Percentiles rank a stretch among this genome's conserved stretches.
These are phyloP conservation scores for Nannochloropsis oceanica DNA, from an alignment of 108 stramenopile genomes.

Conservation along the genomic window DNA sequence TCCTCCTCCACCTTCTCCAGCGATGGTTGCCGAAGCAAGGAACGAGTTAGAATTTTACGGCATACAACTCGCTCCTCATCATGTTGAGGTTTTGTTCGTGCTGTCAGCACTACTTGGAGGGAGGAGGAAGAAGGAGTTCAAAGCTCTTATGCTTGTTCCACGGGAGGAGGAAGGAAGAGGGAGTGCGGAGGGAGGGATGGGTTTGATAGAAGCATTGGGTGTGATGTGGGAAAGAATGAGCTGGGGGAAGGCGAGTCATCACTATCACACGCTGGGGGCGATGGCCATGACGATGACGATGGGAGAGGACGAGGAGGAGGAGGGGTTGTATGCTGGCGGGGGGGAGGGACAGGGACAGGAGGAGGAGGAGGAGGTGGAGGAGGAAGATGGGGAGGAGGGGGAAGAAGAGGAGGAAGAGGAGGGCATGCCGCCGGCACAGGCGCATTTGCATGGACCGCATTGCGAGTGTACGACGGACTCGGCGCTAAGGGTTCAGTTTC, in stretches of 20 bases:
- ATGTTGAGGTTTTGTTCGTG: slow-evolving; percentile 67
- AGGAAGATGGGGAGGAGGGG: neutral
- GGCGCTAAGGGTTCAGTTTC: slow-evolving; percentile 63
- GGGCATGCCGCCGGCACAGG: neutral
- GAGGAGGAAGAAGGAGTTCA: slow-evolving; percentile 54
- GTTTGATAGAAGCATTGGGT: slow-evolving; percentile 46
- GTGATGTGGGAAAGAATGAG: slow-evolving; percentile 59
- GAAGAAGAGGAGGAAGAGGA: neutral
- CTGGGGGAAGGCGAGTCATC: slow-evolving; percentile 33
- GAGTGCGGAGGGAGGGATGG: too few relatives aligned
- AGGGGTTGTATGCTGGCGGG: neutral
- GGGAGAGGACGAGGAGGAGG: neutral
- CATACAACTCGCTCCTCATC: slow-evolving; percentile 47
- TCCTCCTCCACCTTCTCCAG: too few relatives aligned
- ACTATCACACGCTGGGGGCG: neutral
- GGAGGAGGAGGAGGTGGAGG: neutral
- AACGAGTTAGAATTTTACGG: slow-evolving; percentile 54
- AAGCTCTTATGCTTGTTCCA: slow-evolving; percentile 39
- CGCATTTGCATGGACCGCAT: slow-evolving; percentile 22
- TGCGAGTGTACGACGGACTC: slow-evolving; percentile 75
- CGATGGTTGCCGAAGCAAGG: slow-evolving; percentile 44
- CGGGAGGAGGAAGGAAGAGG: too few relatives aligned
- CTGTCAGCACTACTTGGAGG: slow-evolving; percentile 63
- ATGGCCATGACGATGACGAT: too few relatives aligned
- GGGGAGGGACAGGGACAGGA: neutral